A percentile compares a stretch with the other conserved stretches of the same genome.
Evolutionary conservation across 2,329 filamentous ascomycete species (phyloP).

Genomic region (Fusarium drepaniforme): DNA sequence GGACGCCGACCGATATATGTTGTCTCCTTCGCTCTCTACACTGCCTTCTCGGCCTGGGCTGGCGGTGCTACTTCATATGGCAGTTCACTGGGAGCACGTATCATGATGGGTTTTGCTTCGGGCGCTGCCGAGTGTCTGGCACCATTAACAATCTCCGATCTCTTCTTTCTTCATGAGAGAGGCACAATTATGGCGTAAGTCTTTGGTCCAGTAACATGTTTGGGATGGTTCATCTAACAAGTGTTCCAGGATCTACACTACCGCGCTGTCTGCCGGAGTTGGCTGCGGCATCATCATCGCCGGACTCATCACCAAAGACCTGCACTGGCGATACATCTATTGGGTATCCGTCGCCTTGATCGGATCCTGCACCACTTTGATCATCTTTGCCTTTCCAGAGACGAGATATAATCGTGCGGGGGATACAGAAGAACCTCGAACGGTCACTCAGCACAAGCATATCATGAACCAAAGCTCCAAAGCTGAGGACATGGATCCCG

Average conservation of each 20-base stretch:
- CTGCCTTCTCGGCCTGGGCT: constrained; percentile 19
- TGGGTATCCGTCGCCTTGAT: constrained; percentile 61
- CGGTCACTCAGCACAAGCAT: background rate
- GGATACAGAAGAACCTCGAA: background rate
- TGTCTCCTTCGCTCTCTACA: constrained; percentile 23
- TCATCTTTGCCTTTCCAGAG: constrained; percentile 65
- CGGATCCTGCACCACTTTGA: constrained; percentile 56
- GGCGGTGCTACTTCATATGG: constrained; percentile 19
- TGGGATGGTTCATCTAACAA: background rate
- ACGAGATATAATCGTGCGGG: constrained; percentile 56
- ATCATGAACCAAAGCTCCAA: background rate
- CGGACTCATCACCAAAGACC: constrained; percentile 59
- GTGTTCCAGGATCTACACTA: constrained; percentile 48
- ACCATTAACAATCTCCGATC: constrained; percentile 62
- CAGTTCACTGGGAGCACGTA: constrained; percentile 21
- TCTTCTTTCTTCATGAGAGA: constrained; percentile 67
- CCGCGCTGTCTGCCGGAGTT: constrained; percentile 53
- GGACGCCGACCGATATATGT: constrained; percentile 28
- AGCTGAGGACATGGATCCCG: constrained; percentile 48
- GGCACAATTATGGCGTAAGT: constrained; percentile 61
- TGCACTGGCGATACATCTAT: constrained; percentile 62
- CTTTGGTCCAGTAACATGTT: background rate
- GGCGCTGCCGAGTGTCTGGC: constrained; percentile 45
- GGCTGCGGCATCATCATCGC: constrained; percentile 54
- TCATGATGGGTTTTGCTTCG: constrained; percentile 28